Base-by-base conservation (phyloP, 345 rosid genomes). In the Mangifera indica region DNA sequence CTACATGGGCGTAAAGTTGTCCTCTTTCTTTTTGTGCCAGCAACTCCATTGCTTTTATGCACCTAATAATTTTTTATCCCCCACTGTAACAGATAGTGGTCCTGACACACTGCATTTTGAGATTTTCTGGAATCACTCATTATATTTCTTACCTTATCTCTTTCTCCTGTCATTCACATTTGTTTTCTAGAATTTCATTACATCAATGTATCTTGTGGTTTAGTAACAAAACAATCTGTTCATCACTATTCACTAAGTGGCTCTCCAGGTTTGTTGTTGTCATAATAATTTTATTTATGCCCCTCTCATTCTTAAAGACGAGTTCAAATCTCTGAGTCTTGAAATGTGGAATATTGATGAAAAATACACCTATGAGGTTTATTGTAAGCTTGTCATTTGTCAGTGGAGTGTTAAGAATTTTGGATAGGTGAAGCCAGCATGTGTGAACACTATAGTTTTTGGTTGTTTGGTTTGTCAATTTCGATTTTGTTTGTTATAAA, bases 401-500 rank as follows among this genome's bases (percentile, higher is more conserved):
- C 17, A 18, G 46, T 48, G 14, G 40, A 21, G 55, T 44, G 12
- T 58, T 46, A 12, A 45, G 29, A 52, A 48, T 71, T 60, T 32
- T 12, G 68, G 20, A 22, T 3, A 5, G n/a, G 24, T 56, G 56
- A 21, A 46, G 52, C 32, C 29, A 34, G 10, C 62, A 56, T 59
- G 15, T 57, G 20, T 22, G 24, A 58, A 45, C 37, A 15, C 44
- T n/a, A n/a, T 26, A 22, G 1, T 21, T 26, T 42, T 14, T 29
- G 2, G 3, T 29, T 46, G 45, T 45, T 59, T 37, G 26, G 55
- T 53, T 17, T 3, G 20, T 42, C 37, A 61, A 51, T 53, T 26
- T 22, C 59, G 29, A 45, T 20, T 65, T 63, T 59, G 45, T 63
- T 63, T 67, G 26, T 57, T 26, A 25, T 18, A 54, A 40, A 73